These are phyloP conservation scores for Trebouxia gelatinosa DNA, from an alignment of 163 green algal species.

Conservation along the genomic window DNA sequence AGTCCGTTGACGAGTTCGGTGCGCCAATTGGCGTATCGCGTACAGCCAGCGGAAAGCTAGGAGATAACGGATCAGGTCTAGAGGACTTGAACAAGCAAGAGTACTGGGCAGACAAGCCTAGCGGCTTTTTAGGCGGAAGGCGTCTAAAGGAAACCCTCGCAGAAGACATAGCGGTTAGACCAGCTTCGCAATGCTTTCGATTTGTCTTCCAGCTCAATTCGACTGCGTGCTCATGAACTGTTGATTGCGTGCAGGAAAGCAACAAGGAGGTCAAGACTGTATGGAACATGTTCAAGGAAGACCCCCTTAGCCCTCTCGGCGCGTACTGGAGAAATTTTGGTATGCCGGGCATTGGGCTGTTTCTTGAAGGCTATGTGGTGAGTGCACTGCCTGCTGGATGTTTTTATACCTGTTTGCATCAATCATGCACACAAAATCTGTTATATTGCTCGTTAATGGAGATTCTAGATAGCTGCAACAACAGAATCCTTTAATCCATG, in stretches of 20 bases:
- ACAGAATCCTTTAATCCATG: too few species aligned
- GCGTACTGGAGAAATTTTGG: slow-evolving; percentile 18
- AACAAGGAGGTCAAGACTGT: neutral
- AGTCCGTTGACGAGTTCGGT: too few species aligned
- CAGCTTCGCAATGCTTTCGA: neutral
- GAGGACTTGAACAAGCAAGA: neutral
- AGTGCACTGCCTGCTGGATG: too few species aligned
- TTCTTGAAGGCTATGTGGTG: slow-evolving; percentile 35
- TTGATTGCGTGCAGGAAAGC: slow-evolving; percentile 24
- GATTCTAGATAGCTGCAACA: too few species aligned
- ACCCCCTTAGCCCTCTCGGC: slow-evolving; percentile 18
- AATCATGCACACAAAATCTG: too few species aligned
- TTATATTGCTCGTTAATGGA: too few species aligned
- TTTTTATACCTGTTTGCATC: too few species aligned
- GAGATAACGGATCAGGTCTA: neutral
- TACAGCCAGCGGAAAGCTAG: neutral
- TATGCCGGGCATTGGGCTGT: slow-evolving; percentile 31
- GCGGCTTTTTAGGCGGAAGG: neutral
- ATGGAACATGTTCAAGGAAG: slow-evolving; percentile 32
- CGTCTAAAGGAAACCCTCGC: neutral
- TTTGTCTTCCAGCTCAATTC: neutral
- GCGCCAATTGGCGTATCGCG: neutral
- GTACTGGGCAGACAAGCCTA: slow-evolving; percentile 9
- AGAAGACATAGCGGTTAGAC: neutral
- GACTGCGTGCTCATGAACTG: neutral